These are phyloP conservation scores for Tulasnella sp. DNA, from an alignment of 768 basidiomycete genomes.

Conservation along the genomic window DNA sequence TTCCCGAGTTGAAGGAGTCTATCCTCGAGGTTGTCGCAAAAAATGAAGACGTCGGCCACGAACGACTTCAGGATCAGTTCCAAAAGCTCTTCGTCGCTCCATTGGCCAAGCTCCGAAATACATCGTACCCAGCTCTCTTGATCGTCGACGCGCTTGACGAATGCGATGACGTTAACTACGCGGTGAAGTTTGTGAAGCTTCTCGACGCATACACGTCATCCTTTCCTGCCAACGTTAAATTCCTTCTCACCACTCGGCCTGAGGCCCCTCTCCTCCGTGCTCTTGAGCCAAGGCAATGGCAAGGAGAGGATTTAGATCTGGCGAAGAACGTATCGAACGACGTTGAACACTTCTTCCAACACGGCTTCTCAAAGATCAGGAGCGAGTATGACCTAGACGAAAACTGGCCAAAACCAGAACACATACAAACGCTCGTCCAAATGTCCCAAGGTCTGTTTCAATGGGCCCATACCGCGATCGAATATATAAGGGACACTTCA, in stretches of 20 bases:
- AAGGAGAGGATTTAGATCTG: not conserved
- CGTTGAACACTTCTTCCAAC: not conserved
- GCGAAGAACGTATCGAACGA: not conserved
- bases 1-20: not conserved
- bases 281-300: not conserved
- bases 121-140: not conserved
- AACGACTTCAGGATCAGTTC: not conserved
- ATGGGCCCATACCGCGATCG: not conserved
- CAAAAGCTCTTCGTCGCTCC: not conserved
- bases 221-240: not conserved
- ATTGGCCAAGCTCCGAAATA: not conserved
- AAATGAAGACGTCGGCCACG: not conserved
- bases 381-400: not conserved
- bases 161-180: not conserved
- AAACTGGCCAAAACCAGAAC: not conserved
- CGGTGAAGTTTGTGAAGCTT: not conserved
- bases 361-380: not conserved
- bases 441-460: not conserved
- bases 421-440: not conserved
- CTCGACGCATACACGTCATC: not conserved
- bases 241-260: not conserved
- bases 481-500: not conserved
- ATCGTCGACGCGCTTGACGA: not conserved
- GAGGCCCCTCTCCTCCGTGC: not conserved
- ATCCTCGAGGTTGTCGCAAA: not conserved